Conservation (phyloP, 768 basidiomycete species). For the Mycena sanguinolenta region DNA sequence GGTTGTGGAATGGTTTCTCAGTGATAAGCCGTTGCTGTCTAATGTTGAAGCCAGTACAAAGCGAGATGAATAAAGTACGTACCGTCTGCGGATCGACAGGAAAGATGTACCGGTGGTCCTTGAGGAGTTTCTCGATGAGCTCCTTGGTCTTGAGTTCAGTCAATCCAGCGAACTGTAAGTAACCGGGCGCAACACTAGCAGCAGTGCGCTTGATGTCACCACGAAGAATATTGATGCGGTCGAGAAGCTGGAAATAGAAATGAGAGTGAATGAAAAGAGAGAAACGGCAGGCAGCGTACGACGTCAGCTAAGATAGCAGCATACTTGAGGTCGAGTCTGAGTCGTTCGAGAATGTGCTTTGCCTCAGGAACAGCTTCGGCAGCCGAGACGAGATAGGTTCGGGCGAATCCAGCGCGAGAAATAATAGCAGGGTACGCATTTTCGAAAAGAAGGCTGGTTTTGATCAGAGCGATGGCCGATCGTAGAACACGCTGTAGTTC, state of each 20-base stretch:
- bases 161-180: background rate
- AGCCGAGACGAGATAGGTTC: background rate
- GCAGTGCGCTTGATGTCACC: background rate
- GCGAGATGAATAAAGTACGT: background rate
- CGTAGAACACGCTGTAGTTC: background rate
- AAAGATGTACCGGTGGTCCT: background rate
- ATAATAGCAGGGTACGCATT: background rate
- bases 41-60: background rate
- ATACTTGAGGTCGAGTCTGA: background rate
- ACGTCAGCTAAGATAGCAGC: background rate
- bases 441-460: background rate
- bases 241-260: background rate
- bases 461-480: background rate
- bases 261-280: background rate
- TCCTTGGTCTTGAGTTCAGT: background rate
- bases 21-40: background rate
- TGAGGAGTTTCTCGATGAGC: background rate
- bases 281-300: background rate
- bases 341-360: background rate
- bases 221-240: background rate
- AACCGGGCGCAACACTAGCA: background rate
- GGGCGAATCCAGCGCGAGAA: background rate
- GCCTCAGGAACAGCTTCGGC: background rate
- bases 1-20: background rate
- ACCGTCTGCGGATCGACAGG: background rate